phyloP scores from a whole-genome alignment of 2,329 filamentous ascomycete genomes.

The Pseudopyricularia javanii region DNA sequence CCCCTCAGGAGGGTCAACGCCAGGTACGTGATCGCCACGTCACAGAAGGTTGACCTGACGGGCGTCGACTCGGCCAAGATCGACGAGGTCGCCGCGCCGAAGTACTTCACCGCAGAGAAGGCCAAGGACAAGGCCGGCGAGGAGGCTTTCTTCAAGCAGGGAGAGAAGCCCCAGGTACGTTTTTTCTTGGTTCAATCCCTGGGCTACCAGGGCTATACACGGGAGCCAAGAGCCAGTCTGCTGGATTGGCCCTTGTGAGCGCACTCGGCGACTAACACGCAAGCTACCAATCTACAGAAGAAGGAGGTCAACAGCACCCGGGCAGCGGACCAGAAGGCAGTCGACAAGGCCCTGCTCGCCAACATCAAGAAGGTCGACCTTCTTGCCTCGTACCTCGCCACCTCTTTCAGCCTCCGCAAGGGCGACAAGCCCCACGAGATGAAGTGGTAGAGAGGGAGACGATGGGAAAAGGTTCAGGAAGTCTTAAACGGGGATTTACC shows the following conservation, averaged over 20 bases:
- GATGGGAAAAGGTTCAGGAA: slow-evolving; percentile 14
- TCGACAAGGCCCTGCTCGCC: slow-evolving; percentile 92
- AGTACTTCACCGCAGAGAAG: slow-evolving; percentile 98
- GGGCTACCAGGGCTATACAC: background rate
- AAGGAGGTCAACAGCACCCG: slow-evolving; percentile 89
- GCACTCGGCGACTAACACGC: background rate
- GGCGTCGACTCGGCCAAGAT: slow-evolving; percentile 88
- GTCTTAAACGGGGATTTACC: slow-evolving; percentile 2
- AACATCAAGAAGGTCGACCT: slow-evolving; percentile 97
- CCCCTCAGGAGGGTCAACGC: slow-evolving; percentile 90
- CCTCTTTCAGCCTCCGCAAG: slow-evolving; percentile 97
- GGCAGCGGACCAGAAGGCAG: slow-evolving; percentile 92
- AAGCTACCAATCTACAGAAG: slow-evolving; percentile 51
- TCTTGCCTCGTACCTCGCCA: slow-evolving; percentile 85
- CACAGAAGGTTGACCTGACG: slow-evolving; percentile 70
- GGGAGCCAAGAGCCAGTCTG: background rate
- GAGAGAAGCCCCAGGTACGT: slow-evolving; percentile 91
- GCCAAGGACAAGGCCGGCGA: slow-evolving; percentile 87
- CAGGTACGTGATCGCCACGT: slow-evolving; percentile 87
- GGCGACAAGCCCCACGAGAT: slow-evolving; percentile 99
- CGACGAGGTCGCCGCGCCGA: slow-evolving; percentile 58
- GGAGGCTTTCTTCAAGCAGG: slow-evolving; percentile 99
- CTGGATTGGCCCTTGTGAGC: too few relatives aligned
- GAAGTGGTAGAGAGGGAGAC: slow-evolving; percentile 67
- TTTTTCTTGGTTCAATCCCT: too few relatives aligned